phyloP scores from a whole-genome alignment of 768 basidiomycete genomes.

The Podaxis pistillaris region DNA sequence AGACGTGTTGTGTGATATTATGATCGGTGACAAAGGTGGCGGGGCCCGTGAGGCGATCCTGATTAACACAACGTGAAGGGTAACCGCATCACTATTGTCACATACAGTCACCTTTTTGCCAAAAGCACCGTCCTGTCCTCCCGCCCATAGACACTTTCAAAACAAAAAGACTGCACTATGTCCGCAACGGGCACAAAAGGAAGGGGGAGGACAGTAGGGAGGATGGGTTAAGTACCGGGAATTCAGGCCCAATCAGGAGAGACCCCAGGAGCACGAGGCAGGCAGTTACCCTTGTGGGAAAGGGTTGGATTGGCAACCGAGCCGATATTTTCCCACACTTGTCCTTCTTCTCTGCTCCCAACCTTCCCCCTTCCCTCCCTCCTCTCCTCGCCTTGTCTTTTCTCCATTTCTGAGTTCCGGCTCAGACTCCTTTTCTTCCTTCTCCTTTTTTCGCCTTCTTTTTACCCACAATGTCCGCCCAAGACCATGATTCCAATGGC shows the following conservation, averaged over 20 bases:
- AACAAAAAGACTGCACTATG: not conserved
- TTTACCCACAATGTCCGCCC: slow-evolving; percentile 34
- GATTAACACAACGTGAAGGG: not conserved
- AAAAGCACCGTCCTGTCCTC: not conserved
- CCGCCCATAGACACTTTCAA: not conserved
- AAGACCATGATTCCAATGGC: slow-evolving; percentile 48
- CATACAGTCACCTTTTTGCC: not conserved
- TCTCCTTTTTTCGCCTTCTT: slow-evolving; percentile 49
- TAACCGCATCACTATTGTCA: not conserved
- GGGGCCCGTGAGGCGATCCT: slow-evolving; percentile 6
- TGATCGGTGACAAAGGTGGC: slow-evolving; percentile 8
- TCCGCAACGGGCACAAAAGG: not conserved
- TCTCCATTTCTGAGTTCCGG: slow-evolving; percentile 26
- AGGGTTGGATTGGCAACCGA: slow-evolving; percentile 18
- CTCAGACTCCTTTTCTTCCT: slow-evolving; percentile 27
- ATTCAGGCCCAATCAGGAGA: slow-evolving; percentile 29
- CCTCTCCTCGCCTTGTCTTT: slow-evolving; percentile 25
- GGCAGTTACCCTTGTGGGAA: slow-evolving; percentile 37
- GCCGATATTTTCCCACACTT: slow-evolving; percentile 35
- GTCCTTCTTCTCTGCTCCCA: slow-evolving; percentile 25
- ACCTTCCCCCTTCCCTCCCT: slow-evolving; percentile 26
- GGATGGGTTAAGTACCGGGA: slow-evolving; percentile 17
- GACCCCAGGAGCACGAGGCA: slow-evolving; percentile 31
- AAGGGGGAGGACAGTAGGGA: slow-evolving; percentile 16
- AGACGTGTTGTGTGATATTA: not conserved